A percentile compares a stretch with the other conserved stretches of the same genome.
Evolutionary conservation across 257 asterid genomes (phyloP).

Genomic region (Solanum pimpinellifolium): DNA sequence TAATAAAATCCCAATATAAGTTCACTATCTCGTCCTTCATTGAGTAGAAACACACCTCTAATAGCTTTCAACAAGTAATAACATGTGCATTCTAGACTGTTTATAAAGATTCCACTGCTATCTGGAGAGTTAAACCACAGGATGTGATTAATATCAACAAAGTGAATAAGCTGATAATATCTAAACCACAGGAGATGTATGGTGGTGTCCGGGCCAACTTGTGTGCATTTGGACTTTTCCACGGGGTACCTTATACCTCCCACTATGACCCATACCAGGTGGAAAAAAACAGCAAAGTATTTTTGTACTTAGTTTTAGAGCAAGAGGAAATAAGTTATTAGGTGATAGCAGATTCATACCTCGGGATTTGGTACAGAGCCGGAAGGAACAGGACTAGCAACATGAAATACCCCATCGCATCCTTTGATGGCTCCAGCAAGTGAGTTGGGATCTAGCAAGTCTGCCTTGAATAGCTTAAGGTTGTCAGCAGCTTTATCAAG

Average conservation of each 20-base stretch:
- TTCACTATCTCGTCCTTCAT: neutral
- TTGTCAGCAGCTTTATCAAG: slow-evolving; percentile 44
- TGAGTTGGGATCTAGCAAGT: slow-evolving; percentile 57
- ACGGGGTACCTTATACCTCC: neutral
- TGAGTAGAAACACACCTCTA: neutral
- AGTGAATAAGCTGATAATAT: neutral
- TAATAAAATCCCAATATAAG: neutral
- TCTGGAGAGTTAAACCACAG: neutral
- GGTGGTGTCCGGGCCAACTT: neutral
- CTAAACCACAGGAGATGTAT: neutral
- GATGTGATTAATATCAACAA: neutral
- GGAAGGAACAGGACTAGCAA: slow-evolving; percentile 72
- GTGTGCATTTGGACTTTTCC: neutral
- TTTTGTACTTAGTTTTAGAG: neutral
- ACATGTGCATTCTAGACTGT: neutral
- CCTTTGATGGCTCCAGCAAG: slow-evolving; percentile 53
- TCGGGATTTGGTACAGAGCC: slow-evolving; percentile 53
- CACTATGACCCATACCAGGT: neutral
- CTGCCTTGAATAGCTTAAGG: slow-evolving; percentile 54
- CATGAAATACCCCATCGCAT: slow-evolving; percentile 71
- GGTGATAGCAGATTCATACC: slow-evolving; percentile 11
- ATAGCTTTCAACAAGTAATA: neutral
- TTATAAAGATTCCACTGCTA: neutral
- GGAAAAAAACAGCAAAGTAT: neutral
- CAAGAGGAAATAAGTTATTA: neutral